These are phyloP conservation scores for Stenogyne calaminthoides DNA, from an alignment of 305 asterid genomes.

Conservation along the genomic window DNA sequence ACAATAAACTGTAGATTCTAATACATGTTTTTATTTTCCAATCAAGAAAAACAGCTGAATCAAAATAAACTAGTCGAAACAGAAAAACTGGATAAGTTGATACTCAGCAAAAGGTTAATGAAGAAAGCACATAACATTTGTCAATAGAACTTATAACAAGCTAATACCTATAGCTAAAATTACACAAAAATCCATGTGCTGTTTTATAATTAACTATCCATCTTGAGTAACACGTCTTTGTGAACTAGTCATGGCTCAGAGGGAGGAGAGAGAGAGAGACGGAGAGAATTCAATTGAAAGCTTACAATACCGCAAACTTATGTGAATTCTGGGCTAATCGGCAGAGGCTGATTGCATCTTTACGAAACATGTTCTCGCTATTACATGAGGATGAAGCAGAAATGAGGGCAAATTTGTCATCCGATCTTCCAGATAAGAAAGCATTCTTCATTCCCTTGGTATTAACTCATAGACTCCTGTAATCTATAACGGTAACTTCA, in stretches of 20 bases:
- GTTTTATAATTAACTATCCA: background rate
- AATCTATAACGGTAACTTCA: constrained; percentile 96
- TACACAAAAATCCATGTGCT: background rate
- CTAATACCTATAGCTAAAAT: background rate
- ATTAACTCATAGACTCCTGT: constrained; percentile 76
- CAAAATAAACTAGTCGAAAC: background rate
- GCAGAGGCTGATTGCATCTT: constrained; percentile 14
- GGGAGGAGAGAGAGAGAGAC: background rate
- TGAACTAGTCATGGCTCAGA: background rate
- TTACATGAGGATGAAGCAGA: background rate
- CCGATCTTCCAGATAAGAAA: constrained; percentile 24
- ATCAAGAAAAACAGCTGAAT: background rate
- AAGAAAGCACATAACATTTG: background rate
- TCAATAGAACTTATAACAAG: constrained; percentile 6
- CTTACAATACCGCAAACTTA: constrained; percentile 2
- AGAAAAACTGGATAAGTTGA: background rate
- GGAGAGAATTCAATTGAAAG: background rate
- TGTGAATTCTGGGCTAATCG: background rate
- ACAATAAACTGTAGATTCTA: background rate
- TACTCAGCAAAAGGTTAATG: background rate
- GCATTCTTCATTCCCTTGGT: background rate
- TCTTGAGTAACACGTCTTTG: background rate
- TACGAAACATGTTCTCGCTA: background rate
- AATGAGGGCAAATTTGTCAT: background rate
- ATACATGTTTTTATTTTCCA: background rate